A percentile compares a stretch with the other conserved stretches of the same genome.
Evolutionary conservation across 2,329 filamentous ascomycete species (phyloP).

Genomic region (Sporothrix protearum): DNA sequence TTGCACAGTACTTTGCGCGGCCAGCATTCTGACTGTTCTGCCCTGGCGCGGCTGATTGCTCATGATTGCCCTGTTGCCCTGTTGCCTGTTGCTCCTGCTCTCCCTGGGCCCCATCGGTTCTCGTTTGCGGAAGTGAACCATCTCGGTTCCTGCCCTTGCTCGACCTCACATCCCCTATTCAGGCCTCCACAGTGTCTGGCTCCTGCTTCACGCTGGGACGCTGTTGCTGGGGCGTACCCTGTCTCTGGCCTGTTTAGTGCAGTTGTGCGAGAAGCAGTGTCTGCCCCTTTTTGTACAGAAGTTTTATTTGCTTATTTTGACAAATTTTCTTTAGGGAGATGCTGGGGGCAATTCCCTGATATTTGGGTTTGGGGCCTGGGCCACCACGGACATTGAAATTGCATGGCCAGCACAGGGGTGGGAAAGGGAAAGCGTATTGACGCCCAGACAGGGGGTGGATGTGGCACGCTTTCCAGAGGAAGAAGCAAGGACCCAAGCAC

Average conservation of each 20-base stretch:
- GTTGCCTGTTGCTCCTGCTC: background rate
- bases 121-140: background rate
- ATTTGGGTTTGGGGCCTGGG: background rate
- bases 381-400: slow-evolving; percentile 15
- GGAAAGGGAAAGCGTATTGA: background rate
- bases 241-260: background rate
- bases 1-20: background rate
- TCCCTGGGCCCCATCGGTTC: slow-evolving; percentile 8
- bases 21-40: background rate
- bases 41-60: background rate
- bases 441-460: slow-evolving; percentile 7
- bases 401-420: slow-evolving; percentile 15
- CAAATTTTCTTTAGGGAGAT: background rate
- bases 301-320: slow-evolving; percentile 3
- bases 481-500: background rate
- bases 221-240: slow-evolving; percentile 17
- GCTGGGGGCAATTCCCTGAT: slow-evolving; percentile 6
- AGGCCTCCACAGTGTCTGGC: slow-evolving; percentile 19
- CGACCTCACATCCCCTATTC: slow-evolving; percentile 18
- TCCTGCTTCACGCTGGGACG: slow-evolving; percentile 16
- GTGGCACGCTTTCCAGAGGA: background rate
- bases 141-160: background rate
- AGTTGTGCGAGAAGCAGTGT: background rate
- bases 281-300: background rate
- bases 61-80: background rate